Conservation (phyloP, 164 flowering plant genomes). For the Magnolia kwangsiensis region DNA sequence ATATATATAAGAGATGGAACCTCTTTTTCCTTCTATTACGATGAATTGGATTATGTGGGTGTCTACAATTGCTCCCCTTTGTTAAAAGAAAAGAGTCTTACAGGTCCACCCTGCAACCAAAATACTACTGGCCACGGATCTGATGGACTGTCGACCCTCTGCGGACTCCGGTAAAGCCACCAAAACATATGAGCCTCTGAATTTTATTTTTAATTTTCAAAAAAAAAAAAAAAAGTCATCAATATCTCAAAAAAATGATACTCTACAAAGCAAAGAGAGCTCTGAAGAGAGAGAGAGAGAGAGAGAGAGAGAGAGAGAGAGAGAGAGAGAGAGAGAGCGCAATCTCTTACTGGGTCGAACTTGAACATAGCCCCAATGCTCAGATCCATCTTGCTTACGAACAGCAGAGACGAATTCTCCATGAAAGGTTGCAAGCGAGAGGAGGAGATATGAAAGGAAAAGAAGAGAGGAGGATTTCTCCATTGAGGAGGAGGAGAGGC, state of each 20-base stretch:
- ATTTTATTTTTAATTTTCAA: not conserved
- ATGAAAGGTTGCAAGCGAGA: conserved; percentile 16
- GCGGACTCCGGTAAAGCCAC: conserved; percentile 58
- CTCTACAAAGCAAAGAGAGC: not conserved
- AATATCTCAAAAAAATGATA: not conserved
- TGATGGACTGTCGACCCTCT: conserved; percentile 34
- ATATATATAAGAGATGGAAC: not conserved
- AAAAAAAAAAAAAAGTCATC: not conserved
- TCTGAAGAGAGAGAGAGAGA: not conserved
- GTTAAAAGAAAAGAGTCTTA: conserved; percentile 18
- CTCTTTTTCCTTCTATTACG: not conserved
- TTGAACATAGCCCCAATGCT: conserved; percentile 57
- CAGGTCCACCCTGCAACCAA: conserved; percentile 76
- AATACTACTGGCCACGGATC: conserved; percentile 55
- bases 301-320: too few relatives aligned
- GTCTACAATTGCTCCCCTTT: not conserved
- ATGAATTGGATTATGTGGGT: not conserved
- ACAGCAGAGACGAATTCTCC: conserved; percentile 14
- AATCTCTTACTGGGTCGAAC: conserved; percentile 48
- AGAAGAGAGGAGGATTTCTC: not conserved
- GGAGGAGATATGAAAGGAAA: conserved; percentile 1
- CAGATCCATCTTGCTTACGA: conserved; percentile 45
- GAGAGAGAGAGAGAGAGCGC: too few relatives aligned
- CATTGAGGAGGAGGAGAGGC: not conserved
- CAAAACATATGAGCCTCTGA: conserved; percentile 63